Percentiles rank a stretch among this genome's conserved stretches.
Conservation (phyloP, 192 early-diverging fungal species). For the Podila verticillata region DNA sequence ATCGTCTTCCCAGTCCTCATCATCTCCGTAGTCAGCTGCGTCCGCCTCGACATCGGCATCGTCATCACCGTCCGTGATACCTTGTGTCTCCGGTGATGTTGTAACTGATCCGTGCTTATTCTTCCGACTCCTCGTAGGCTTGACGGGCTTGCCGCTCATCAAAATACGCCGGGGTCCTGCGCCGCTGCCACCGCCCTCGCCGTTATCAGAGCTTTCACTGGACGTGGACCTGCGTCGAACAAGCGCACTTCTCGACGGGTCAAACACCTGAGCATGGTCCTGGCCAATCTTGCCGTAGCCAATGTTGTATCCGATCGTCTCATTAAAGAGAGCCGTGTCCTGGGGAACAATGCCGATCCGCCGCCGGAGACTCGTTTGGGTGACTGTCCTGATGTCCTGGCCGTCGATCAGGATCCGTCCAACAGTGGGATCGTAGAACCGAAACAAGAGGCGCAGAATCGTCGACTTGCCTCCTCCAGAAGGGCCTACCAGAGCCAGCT, state of each 20-base stretch:
- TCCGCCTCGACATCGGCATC: conserved; percentile 61
- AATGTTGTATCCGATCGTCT: conserved; percentile 91
- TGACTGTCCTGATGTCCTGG: conserved; percentile 79
- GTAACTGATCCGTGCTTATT: conserved; percentile 1
- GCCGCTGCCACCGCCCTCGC: neutral
- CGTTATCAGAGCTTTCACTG: conserved; percentile 13
- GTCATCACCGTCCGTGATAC: conserved; percentile 68
- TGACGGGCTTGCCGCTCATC: conserved; percentile 16
- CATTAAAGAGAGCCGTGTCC: conserved; percentile 86
- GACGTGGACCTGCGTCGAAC: conserved; percentile 3
- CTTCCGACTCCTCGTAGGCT: conserved; percentile 9
- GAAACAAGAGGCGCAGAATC: conserved; percentile 87
- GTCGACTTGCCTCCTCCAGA: conserved; percentile 92
- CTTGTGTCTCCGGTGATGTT: conserved; percentile 6
- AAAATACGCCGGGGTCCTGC: neutral
- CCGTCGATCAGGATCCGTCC: conserved; percentile 89
- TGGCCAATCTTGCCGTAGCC: conserved; percentile 81
- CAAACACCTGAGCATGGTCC: conserved; percentile 63
- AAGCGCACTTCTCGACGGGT: conserved; percentile 5
- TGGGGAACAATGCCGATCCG: conserved; percentile 91
- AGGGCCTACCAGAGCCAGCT: conserved; percentile 92
- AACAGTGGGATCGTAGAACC: conserved; percentile 88
- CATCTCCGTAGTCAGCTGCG: conserved; percentile 27
- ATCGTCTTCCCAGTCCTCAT: conserved; percentile 49
- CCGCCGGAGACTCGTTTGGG: conserved; percentile 79